Base-by-base conservation (phyloP, 352 stramenopile genomes). In the Phytophthora macrochlamydospora region DNA sequence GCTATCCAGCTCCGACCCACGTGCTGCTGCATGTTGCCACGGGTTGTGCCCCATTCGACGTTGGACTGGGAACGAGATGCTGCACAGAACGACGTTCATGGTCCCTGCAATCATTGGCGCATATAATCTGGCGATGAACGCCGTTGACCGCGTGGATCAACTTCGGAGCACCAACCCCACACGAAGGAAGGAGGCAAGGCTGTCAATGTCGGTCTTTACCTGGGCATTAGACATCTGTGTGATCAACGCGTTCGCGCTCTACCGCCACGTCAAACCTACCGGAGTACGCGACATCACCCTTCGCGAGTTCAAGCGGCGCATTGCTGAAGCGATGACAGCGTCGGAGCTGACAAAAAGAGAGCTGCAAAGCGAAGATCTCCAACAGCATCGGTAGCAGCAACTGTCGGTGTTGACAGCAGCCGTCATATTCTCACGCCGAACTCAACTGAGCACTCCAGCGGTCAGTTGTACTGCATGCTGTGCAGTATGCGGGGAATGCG, bases 51-150 rank as follows among this genome's bases (percentile, higher is more conserved):
- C 52, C 7, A 57, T 62, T 3, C 0, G 49, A 28, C 40, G 50
- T 7, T 65, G 59, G 59, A 59, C 59, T 4, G 51, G 31, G 3
- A 2, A 58, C 6, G 1, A 30, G 3, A 42, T 44, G 4, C 1
- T 62, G 6, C 52, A 68, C 24, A 7, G 53, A 1, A 58, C 49
- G 8, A 58, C 18, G 12, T 62, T 50, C 37, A 68, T 62, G 60
- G 37, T 33, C 0, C 60, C 46, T 0, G 43, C 60, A 0, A 13
- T 62, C 2, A 57, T 55, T 9, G 42, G 43, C 1, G 59, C 35
- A 2, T 60, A 60, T 33, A 67, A 67, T 14, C 32, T 13, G 4
- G 28, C 30, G 4, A 67, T 67, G 44, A 56, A 67, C 24, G 51
- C 31, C 0, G 43, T 67, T 6, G 59, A 61, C 30, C 35, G 51